Percentiles rank a stretch among this genome's conserved stretches.
phyloP scores from a whole-genome alignment of 768 basidiomycete genomes.

The Mycena vulgaris region DNA sequence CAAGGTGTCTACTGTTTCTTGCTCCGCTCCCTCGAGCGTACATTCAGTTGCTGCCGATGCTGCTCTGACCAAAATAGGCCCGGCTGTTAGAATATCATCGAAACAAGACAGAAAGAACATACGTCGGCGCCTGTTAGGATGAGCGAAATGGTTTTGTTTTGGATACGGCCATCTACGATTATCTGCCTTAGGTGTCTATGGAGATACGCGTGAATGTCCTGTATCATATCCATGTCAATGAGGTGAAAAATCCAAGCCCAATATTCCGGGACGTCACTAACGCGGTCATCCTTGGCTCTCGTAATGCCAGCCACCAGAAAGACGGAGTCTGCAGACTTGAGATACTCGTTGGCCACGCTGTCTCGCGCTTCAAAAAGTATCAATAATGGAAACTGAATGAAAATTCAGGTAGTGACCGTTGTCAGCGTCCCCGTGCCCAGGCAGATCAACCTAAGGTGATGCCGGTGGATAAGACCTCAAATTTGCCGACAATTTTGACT shows the following conservation, averaged over 20 bases:
- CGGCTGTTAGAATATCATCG: background rate
- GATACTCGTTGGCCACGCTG: conserved; percentile 29
- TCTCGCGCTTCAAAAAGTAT: conserved; percentile 12
- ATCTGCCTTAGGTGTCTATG: conserved; percentile 24
- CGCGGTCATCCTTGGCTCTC: conserved; percentile 35
- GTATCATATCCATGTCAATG: background rate
- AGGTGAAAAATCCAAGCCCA: no score
- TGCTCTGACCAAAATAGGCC: conserved; percentile 10
- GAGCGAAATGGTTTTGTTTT: conserved; percentile 29
- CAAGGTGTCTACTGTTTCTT: conserved; percentile 17
- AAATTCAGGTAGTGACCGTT: background rate
- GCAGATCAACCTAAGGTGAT: conserved; percentile 36
- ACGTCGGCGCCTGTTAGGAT: conserved; percentile 37
- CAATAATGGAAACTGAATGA: background rate
- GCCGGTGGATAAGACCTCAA: conserved; percentile 37
- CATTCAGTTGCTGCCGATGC: conserved; percentile 34
- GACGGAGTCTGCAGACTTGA: conserved; percentile 30
- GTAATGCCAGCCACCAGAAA: conserved; percentile 29
- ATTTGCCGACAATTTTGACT: conserved; percentile 28
- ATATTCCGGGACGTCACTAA: background rate
- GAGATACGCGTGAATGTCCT: conserved; percentile 32
- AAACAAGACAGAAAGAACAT: background rate
- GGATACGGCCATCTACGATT: conserved; percentile 33
- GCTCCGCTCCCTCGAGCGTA: conserved; percentile 7
- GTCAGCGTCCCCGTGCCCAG: conserved; percentile 34